Evolutionary conservation across 352 stramenopile species (phyloP).

Genomic region (Globisporangium cystogenes): DNA sequence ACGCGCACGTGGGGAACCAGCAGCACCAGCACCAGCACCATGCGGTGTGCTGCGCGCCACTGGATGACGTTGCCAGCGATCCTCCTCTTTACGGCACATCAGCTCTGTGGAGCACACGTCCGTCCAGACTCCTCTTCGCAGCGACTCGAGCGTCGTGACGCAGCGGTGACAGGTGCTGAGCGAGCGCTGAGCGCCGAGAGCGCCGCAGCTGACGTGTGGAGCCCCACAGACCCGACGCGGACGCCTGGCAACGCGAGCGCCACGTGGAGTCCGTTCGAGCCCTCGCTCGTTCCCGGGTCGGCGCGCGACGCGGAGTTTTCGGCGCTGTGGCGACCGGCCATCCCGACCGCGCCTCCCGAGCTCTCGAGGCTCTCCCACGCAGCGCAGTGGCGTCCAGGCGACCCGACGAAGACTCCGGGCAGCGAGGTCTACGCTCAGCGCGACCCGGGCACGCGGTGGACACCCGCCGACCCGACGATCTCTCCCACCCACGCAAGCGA

Average conservation of each 20-base stretch:
- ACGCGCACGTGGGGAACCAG: too few species aligned
- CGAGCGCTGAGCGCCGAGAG: background rate
- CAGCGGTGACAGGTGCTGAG: background rate
- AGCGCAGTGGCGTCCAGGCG: background rate
- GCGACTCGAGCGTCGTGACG: too few species aligned
- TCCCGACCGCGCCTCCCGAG: background rate
- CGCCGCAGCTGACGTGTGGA: background rate
- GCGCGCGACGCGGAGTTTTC: too few species aligned
- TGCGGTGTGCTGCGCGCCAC: too few species aligned
- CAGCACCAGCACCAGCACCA: too few species aligned
- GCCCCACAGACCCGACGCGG: background rate
- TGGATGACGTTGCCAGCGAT: too few species aligned
- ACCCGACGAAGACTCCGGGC: background rate
- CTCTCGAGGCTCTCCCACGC: background rate
- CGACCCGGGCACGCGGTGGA: background rate
- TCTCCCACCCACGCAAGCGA: background rate
- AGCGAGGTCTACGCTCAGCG: background rate
- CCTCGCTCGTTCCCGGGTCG: background rate
- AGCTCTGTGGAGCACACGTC: too few species aligned
- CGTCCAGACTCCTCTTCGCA: too few species aligned
- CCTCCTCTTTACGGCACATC: background rate
- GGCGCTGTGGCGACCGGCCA: background rate
- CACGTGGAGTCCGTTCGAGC: constrained; percentile 1
- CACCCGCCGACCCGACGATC: background rate
- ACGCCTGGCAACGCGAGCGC: background rate